A percentile compares a stretch with the other conserved stretches of the same genome.
Conservation (phyloP, 2,329 filamentous ascomycete genomes). For the Trichoderma asperellum region DNA sequence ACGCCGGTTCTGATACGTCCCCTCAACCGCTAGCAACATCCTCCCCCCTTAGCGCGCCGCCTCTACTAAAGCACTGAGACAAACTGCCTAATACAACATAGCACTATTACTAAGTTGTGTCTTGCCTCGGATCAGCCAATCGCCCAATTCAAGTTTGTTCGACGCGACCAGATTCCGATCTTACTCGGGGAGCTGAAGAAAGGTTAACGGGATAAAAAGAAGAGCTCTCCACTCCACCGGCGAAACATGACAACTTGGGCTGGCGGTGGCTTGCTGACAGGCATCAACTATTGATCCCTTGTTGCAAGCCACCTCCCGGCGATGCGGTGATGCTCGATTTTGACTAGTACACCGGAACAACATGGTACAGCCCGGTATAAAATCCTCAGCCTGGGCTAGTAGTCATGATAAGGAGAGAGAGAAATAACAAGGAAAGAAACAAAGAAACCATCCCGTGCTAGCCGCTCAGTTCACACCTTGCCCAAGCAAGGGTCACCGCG, state of each 20-base stretch:
- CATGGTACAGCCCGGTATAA: not conserved
- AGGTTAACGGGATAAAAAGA: not conserved
- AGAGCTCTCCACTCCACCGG: not conserved
- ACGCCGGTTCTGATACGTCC: not conserved
- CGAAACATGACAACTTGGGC: not conserved
- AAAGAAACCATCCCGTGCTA: not conserved
- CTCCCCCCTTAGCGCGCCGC: not conserved
- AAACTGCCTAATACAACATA: not conserved
- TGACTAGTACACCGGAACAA: not conserved
- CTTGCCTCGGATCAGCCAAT: not conserved
- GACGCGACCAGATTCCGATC: slow-evolving; percentile 6
- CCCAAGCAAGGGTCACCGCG: too few relatives aligned
- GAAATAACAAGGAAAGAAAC: not conserved
- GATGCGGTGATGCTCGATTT: not conserved
- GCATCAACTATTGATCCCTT: not conserved
- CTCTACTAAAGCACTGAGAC: not conserved
- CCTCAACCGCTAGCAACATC: not conserved
- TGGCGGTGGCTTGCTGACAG: slow-evolving; percentile 22
- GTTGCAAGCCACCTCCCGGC: not conserved
- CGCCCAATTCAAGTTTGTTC: not conserved
- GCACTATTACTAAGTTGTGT: not conserved
- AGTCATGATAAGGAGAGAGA: not conserved
- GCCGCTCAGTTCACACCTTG: not conserved
- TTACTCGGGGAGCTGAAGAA: slow-evolving; percentile 1
- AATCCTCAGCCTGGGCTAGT: not conserved